These are phyloP conservation scores for Russula earlei DNA, from an alignment of 768 basidiomycete genomes.

Conservation along the genomic window DNA sequence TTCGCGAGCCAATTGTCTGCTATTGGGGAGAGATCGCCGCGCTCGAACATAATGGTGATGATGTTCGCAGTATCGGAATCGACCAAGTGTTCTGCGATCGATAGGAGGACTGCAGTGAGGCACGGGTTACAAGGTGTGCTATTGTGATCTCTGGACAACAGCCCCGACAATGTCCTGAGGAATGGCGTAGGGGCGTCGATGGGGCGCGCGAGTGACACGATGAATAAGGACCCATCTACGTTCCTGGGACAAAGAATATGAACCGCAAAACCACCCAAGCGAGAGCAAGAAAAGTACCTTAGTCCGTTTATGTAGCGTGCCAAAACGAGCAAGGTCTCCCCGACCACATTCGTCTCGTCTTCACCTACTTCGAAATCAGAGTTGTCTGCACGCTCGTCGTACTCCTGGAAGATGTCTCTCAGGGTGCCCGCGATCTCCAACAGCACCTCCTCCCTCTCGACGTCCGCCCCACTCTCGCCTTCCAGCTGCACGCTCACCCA, in stretches of 20 bases:
- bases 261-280: neutral
- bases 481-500: slow-evolving; percentile 42
- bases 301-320: slow-evolving; percentile 47
- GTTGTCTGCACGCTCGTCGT: slow-evolving; percentile 41
- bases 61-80: slow-evolving; percentile 59
- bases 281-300: slow-evolving; percentile 37
- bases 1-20: slow-evolving; percentile 62
- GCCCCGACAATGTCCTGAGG: slow-evolving; percentile 48
- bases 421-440: slow-evolving; percentile 61
- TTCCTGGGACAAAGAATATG: slow-evolving; percentile 28
- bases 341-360: slow-evolving; percentile 58
- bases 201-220: slow-evolving; percentile 46
- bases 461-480: slow-evolving; percentile 15
- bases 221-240: slow-evolving; percentile 34
- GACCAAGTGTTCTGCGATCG: slow-evolving; percentile 57
- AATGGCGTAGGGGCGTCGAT: slow-evolving; percentile 50
- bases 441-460: slow-evolving; percentile 35
- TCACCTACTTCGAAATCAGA: slow-evolving; percentile 53
- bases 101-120: slow-evolving; percentile 53
- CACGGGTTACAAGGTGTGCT: slow-evolving; percentile 47
- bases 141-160: slow-evolving; percentile 52
- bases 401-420: slow-evolving; percentile 65
- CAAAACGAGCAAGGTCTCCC: slow-evolving; percentile 50
- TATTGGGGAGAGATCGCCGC: slow-evolving; percentile 62
- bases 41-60: slow-evolving; percentile 51